Percentiles rank a stretch among this genome's conserved stretches.
Evolutionary conservation across 805 yeast genomes (phyloP).

Genomic region (Candida bentonensis): DNA sequence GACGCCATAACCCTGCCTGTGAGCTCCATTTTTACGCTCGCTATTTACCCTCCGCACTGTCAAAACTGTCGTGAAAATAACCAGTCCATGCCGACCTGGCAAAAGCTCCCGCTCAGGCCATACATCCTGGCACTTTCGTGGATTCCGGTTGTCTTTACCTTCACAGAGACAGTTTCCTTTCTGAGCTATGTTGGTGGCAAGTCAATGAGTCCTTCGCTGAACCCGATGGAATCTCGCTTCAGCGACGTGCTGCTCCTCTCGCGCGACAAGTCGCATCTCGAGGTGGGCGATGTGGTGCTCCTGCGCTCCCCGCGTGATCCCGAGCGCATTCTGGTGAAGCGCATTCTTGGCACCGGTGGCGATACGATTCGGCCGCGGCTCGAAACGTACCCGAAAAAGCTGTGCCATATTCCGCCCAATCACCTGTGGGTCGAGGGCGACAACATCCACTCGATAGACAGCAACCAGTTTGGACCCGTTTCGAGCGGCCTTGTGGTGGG

Average conservation of each 20-base stretch:
- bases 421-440: slow-evolving; percentile 97
- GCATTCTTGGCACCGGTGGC: slow-evolving; percentile 65
- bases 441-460: slow-evolving; percentile 62
- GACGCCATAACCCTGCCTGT: too few species aligned
- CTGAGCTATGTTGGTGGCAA: slow-evolving; percentile 64
- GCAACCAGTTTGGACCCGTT: slow-evolving; percentile 80
- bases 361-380: slow-evolving; percentile 46
- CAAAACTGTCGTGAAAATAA: too few species aligned
- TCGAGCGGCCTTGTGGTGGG: slow-evolving; percentile 72
- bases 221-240: slow-evolving; percentile 40
- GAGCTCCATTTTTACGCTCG: too few species aligned
- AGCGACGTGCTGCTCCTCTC: slow-evolving; percentile 38
- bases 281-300: slow-evolving; percentile 59
- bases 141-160: slow-evolving; percentile 65
- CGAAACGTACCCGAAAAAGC: slow-evolving; percentile 40
- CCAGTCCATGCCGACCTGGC: background rate
- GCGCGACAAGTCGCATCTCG: slow-evolving; percentile 31
- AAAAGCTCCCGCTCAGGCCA: background rate
- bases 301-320: slow-evolving; percentile 76
- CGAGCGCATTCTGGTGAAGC: slow-evolving; percentile 56
- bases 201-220: slow-evolving; percentile 83
- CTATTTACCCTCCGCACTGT: too few species aligned
- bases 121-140: slow-evolving; percentile 35
- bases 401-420: slow-evolving; percentile 53
- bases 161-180: slow-evolving; percentile 58